Evolutionary conservation across 73 alveolate species (phyloP).

Genomic region (Blepharisma japonicum): DNA sequence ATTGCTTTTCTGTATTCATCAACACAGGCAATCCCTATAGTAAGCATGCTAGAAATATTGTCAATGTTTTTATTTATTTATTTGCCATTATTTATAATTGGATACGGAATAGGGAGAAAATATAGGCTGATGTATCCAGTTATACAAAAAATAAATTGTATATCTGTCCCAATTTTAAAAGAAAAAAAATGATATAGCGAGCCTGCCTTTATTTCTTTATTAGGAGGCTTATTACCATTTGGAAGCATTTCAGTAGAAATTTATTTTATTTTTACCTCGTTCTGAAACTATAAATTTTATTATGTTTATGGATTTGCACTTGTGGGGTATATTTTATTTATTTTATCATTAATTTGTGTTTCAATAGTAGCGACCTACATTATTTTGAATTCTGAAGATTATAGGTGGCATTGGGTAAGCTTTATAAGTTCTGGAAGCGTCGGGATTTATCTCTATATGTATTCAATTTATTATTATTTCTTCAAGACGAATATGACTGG

Average conservation of each 20-base stretch:
- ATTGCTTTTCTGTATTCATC: neutral
- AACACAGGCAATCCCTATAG: neutral
- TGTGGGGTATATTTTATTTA: neutral
- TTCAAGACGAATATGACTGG: slow-evolving; percentile 13
- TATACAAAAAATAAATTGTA: neutral
- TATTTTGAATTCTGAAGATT: slow-evolving; percentile 29
- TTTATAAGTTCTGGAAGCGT: slow-evolving; percentile 12
- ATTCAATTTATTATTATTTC: slow-evolving; percentile 27
- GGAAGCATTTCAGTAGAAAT: slow-evolving; percentile 18
- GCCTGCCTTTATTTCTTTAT: neutral
- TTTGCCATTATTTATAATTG: neutral
- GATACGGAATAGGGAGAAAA: neutral
- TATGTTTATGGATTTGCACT: slow-evolving; percentile 33
- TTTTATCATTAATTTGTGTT: slow-evolving; percentile 18
- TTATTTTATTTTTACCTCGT: slow-evolving; percentile 22
- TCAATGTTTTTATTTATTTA: neutral
- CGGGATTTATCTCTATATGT: slow-evolving; percentile 6
- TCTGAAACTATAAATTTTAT: slow-evolving; percentile 26
- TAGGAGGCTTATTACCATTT: slow-evolving; percentile 18
- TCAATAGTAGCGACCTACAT: slow-evolving; percentile 10
- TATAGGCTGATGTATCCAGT: neutral
- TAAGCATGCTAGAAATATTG: neutral
- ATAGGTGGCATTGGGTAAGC: slow-evolving; percentile 34
- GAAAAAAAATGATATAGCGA: slow-evolving; percentile 4
- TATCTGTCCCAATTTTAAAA: neutral